phyloP scores from a whole-genome alignment of 495 filamentous ascomycete genomes.

The Lepidopterella palustris region DNA sequence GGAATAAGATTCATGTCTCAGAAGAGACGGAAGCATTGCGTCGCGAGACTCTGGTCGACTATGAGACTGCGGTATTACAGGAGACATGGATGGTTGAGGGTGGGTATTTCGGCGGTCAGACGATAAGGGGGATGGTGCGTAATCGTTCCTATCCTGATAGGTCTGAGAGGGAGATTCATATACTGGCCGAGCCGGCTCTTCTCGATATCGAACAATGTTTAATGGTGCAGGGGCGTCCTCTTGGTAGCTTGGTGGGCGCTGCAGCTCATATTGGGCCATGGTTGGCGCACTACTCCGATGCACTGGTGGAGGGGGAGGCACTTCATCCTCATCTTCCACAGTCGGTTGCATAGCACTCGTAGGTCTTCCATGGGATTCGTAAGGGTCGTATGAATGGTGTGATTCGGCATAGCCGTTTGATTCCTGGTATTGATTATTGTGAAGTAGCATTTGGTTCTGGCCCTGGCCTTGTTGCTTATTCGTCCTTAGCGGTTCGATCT shows the following conservation, averaged over 20 bases:
- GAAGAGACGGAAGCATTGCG: conserved; percentile 21
- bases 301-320: conserved; percentile 37
- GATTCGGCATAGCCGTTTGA: conserved; percentile 13
- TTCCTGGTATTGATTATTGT: conserved; percentile 12
- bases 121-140: not conserved
- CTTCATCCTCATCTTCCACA: conserved; percentile 32
- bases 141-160: conserved; percentile 11
- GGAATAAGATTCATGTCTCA: conserved; percentile 13
- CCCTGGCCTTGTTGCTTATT: conserved; percentile 4
- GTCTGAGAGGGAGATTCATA: conserved; percentile 18
- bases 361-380: conserved; percentile 9
- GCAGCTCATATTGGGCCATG: conserved; percentile 17
- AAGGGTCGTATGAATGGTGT: conserved; percentile 16
- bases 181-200: not conserved
- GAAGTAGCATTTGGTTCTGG: not conserved
- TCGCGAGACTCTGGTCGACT: conserved; percentile 27
- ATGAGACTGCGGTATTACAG: not conserved
- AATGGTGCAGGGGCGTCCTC: conserved; percentile 25
- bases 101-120: conserved; percentile 24
- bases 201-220: conserved; percentile 18
- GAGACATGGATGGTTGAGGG: conserved; percentile 9
- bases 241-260: conserved; percentile 23
- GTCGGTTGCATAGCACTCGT: conserved; percentile 30
- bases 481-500: conserved; percentile 20
- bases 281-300: conserved; percentile 35